A percentile compares a stretch with the other conserved stretches of the same genome.
Evolutionary conservation across 2,329 filamentous ascomycete genomes (phyloP).

Genomic region (Aspergillus pseudoterreus): DNA sequence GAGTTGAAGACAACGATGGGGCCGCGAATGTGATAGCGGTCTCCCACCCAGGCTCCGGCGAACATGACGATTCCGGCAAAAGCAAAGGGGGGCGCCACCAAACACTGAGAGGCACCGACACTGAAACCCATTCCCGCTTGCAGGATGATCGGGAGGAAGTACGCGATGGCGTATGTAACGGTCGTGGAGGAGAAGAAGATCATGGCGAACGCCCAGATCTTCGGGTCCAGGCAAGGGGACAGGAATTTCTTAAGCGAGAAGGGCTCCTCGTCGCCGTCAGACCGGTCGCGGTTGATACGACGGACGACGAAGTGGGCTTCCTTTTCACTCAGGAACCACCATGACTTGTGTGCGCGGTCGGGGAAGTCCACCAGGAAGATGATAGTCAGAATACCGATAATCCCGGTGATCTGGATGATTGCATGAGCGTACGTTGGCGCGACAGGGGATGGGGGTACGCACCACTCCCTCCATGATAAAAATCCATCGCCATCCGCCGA

Average conservation of each 20-base stretch:
- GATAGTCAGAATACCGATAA: constrained; percentile 24
- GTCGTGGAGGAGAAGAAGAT: constrained; percentile 61
- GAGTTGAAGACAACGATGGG: constrained; percentile 66
- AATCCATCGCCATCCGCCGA: constrained; percentile 52
- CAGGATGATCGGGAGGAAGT: constrained; percentile 75
- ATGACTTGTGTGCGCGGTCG: constrained; percentile 26
- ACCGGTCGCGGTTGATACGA: constrained; percentile 50
- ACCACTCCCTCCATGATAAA: constrained; percentile 52
- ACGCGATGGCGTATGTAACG: constrained; percentile 70
- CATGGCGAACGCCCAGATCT: constrained; percentile 53
- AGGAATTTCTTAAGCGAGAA: constrained; percentile 48
- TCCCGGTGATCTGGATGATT: constrained; percentile 20
- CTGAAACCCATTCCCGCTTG: constrained; percentile 58
- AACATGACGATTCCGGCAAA: constrained; percentile 64
- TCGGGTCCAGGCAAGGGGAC: constrained; percentile 45
- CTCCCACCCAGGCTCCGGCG: constrained; percentile 58
- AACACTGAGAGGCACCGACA: constrained; percentile 62
- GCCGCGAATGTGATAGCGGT: constrained; percentile 64
- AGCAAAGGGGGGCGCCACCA: constrained; percentile 66
- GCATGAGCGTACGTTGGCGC: not conserved
- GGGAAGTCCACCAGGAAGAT: constrained; percentile 36
- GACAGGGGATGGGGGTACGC: not conserved
- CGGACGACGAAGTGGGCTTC: constrained; percentile 49
- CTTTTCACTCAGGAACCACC: constrained; percentile 27
- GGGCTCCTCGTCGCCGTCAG: constrained; percentile 47